Conservation (phyloP, 2,329 filamentous ascomycete genomes). For the Stachybotrys echinatus region DNA sequence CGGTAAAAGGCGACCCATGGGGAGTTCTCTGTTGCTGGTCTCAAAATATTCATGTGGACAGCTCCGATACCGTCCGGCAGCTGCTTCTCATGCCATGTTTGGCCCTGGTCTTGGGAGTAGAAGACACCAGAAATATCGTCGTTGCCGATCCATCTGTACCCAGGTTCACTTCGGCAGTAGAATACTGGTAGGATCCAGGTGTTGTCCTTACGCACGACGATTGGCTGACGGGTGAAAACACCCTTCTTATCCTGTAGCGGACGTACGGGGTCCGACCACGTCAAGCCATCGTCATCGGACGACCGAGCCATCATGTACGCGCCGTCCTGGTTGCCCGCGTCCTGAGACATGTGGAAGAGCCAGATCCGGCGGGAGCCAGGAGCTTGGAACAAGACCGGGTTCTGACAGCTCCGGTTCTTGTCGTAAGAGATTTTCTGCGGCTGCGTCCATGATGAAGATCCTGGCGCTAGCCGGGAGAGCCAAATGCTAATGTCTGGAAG, state of each 20-base stretch:
- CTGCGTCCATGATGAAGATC: slow-evolving; percentile 21
- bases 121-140: slow-evolving; percentile 35
- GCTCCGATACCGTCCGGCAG: slow-evolving; percentile 30
- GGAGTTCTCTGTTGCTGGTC: slow-evolving; percentile 13
- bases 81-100: slow-evolving; percentile 31
- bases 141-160: slow-evolving; percentile 36
- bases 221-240: slow-evolving; percentile 34
- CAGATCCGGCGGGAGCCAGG: slow-evolving; percentile 28
- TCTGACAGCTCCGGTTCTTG: slow-evolving; percentile 35
- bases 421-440: slow-evolving; percentile 32
- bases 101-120: slow-evolving; percentile 28
- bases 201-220: slow-evolving; percentile 27
- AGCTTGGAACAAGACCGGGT: slow-evolving; percentile 34
- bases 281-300: slow-evolving; percentile 27
- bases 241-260: slow-evolving; percentile 28
- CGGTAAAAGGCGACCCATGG: slow-evolving; percentile 32
- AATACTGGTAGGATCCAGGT: slow-evolving; percentile 37
- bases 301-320: slow-evolving; percentile 29
- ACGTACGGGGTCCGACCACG: slow-evolving; percentile 26
- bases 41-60: slow-evolving; percentile 38
- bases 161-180: slow-evolving; percentile 32
- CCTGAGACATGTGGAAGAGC: slow-evolving; percentile 39
- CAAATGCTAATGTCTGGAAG: slow-evolving; percentile 38
- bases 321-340: slow-evolving; percentile 37
- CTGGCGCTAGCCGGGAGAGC: slow-evolving; percentile 27